Base-by-base conservation (phyloP, 371 early-diverging fungal genomes). In the Haplosporangium sp. region DNA sequence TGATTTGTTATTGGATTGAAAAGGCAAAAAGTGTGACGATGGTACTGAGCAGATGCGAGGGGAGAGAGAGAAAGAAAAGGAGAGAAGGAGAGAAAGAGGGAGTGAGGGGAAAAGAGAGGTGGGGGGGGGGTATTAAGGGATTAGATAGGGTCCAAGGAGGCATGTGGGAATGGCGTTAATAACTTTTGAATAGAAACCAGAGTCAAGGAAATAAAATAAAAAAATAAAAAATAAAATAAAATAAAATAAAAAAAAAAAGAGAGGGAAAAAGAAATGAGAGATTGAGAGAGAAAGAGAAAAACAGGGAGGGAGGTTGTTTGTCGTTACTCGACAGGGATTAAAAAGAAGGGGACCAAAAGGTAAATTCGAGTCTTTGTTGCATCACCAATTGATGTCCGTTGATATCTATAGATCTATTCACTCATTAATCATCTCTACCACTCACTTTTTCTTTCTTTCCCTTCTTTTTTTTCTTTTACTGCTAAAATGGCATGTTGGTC, bases 241-340 rank as follows among this genome's bases (percentile, higher is more conserved):
- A 2, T 45, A 9, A 39, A 60, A 60, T 8, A 38, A 53, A 47
- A 20, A 52, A 37, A 60, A 55, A 4, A 42, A 20, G 44, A 63
- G 19, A 45, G 19, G 10, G 50, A 70, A 56, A 64, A 17, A 45
- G 42, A n/a, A 59, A 50, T 35, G 52, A 35, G 37, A 37, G 45
- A 39, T 3, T n/a, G 44, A 20, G 71, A 50, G 27, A 38, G 52
- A 57, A 20, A n/a, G 47, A 45, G 34, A 35, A 38, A 57, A 44
- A 37, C 27, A 48, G 13, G 45, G 9, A 17, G 57, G 34, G 27
- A 11, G 37, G 35, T 19, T 11, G 42, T 7, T 27, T 2, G 27
- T 27, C 27, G 27, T 27, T 27, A 27, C 27, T 27, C 27, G 27
- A 27, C 27, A 27, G 27, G 1, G 27, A 27, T 27, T 1, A 27